Evolutionary conservation across 441 rosid genomes (phyloP).

Genomic region (Pelargonium myrrhifolium): DNA sequence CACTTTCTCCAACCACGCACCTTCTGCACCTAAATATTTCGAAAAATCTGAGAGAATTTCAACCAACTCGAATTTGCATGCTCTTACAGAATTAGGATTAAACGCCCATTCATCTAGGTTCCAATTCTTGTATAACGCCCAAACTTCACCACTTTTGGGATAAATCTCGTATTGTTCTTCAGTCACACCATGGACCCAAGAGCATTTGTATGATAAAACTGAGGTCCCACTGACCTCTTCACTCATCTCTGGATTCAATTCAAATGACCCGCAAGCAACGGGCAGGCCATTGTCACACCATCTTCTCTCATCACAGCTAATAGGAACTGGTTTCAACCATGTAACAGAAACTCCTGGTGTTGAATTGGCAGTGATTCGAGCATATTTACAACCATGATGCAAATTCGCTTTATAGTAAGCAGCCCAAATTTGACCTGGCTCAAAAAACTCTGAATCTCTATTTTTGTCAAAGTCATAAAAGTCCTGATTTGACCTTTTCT

Average conservation of each 20-base stretch:
- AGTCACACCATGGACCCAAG: constrained; percentile 16
- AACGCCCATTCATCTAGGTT: constrained; percentile 22
- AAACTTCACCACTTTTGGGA: constrained; percentile 25
- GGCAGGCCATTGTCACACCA: constrained; percentile 26
- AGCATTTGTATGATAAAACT: constrained; percentile 20
- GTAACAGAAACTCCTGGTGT: constrained; percentile 17
- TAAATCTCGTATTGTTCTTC: constrained; percentile 21
- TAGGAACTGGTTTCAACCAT: constrained; percentile 28
- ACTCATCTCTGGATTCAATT: constrained; percentile 21
- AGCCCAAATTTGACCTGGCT: constrained; percentile 24
- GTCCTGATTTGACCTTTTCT: constrained; percentile 15
- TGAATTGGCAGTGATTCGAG: constrained; percentile 17
- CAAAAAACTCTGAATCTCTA: constrained; percentile 15
- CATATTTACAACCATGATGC: constrained; percentile 22
- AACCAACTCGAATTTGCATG: constrained; percentile 19
- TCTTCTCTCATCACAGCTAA: constrained; percentile 19
- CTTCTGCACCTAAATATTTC: constrained; percentile 20
- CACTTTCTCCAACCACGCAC: constrained; percentile 15
- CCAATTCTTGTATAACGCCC: constrained; percentile 29
- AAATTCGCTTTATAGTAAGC: constrained; percentile 8
- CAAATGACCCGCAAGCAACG: constrained; percentile 27
- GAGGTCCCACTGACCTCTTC: constrained; percentile 17
- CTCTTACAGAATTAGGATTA: constrained; percentile 17
- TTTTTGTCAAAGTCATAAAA: constrained; percentile 22
- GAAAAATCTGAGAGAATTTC: constrained; percentile 24